A percentile compares a stretch with the other conserved stretches of the same genome.
These are phyloP conservation scores for Cinnamomum micranthum DNA, from an alignment of 164 flowering plant species.

Conservation along the genomic window DNA sequence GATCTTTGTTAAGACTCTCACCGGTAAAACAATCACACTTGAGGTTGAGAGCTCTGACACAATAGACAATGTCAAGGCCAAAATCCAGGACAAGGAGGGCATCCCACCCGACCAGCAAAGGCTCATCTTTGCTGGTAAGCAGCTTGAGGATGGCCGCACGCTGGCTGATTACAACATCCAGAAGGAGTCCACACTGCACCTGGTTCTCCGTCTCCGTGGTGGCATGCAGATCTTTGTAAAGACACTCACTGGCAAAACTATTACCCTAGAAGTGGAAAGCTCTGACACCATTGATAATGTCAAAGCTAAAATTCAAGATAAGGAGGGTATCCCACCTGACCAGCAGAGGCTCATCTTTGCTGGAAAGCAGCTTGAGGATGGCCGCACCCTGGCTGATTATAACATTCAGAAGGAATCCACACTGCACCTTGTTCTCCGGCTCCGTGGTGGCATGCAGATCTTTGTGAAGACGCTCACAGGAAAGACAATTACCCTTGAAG, in stretches of 20 bases:
- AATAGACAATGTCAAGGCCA: constrained; percentile 1
- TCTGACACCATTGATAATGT: constrained; percentile 4
- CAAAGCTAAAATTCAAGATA: constrained; percentile 3
- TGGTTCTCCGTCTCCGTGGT: constrained; percentile 3
- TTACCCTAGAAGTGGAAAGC: background rate
- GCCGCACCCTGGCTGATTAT: constrained; percentile 1
- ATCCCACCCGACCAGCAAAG: constrained; percentile 4
- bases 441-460: constrained; percentile 2
- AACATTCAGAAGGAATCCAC: constrained; percentile 1
- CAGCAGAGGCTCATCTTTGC: constrained; percentile 4
- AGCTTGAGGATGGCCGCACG: constrained; percentile 9
- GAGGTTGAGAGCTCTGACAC: constrained; percentile 2
- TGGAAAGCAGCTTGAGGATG: background rate
- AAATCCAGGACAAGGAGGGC: constrained; percentile 7
- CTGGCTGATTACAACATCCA: constrained; percentile 6
- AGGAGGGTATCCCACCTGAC: background rate
- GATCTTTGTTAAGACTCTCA: constrained; percentile 10
- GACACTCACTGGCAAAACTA: constrained; percentile 6
- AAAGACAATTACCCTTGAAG: background rate
- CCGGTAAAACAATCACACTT: constrained; percentile 7
- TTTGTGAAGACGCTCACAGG: constrained; percentile 1
- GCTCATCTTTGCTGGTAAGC: constrained; percentile 6
- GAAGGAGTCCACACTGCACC: constrained; percentile 4
- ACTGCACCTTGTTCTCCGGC: background rate
- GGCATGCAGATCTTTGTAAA: constrained; percentile 5